These are phyloP conservation scores for Podila epicladia DNA, from an alignment of 192 early-diverging fungal species.

Conservation along the genomic window DNA sequence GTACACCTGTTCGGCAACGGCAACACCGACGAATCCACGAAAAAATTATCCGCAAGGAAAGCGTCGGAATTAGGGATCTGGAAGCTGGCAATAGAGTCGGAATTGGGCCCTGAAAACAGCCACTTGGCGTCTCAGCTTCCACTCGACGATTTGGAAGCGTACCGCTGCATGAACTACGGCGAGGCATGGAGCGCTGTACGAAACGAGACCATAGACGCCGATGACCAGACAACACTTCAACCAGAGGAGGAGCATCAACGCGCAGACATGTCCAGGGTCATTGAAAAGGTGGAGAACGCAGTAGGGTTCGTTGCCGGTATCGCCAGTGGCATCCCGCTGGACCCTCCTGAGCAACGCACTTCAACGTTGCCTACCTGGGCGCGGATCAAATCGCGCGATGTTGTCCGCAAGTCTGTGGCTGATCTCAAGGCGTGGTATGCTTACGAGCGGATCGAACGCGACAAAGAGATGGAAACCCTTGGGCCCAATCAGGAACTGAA, in stretches of 20 bases:
- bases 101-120: background rate
- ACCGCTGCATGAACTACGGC: too few relatives aligned
- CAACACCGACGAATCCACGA: background rate
- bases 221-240: background rate
- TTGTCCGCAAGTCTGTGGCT: conserved; percentile 2
- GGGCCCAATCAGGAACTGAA: too few relatives aligned
- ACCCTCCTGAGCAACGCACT: conserved; percentile 15
- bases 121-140: conserved; percentile 1
- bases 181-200: too few relatives aligned
- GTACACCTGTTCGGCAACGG: background rate
- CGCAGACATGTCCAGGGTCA: background rate
- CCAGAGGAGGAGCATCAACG: background rate
- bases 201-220: background rate
- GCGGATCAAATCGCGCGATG: conserved; percentile 9
- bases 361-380: conserved; percentile 21
- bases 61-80: too few relatives aligned
- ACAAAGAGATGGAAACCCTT: too few relatives aligned
- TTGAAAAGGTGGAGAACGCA: background rate
- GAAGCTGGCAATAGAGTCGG: background rate
- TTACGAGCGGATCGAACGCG: background rate
- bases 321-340: background rate
- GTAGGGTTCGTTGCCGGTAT: conserved; percentile 3
- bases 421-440: conserved; percentile 8
- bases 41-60: too few relatives aligned
- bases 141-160: conserved; percentile 1